Percentiles rank a stretch among this genome's conserved stretches.
phyloP scores from a whole-genome alignment of 805 yeast genomes.

The Osmozyma mogii region DNA sequence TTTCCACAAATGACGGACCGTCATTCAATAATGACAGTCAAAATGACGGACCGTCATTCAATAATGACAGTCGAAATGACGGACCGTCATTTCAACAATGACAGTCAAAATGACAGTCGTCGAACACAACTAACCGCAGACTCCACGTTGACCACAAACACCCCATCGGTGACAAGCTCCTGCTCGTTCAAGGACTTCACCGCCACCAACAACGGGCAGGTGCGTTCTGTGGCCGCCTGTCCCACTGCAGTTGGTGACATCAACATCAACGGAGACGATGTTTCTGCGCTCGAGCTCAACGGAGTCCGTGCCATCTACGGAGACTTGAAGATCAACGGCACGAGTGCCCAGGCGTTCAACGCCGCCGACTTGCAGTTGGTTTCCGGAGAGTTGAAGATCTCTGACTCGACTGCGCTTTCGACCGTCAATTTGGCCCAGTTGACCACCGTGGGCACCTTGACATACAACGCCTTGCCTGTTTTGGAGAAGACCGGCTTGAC shows the following conservation, averaged over 20 bases:
- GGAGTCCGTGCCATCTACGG: conserved; percentile 76
- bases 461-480: conserved; percentile 82
- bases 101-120: not conserved
- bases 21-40: not conserved
- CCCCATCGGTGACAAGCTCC: conserved; percentile 51
- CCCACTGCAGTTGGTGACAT: conserved; percentile 75
- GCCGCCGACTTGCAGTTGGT: conserved; percentile 77
- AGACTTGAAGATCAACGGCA: conserved; percentile 57
- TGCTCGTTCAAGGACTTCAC: conserved; percentile 63
- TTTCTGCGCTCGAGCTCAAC: conserved; percentile 60
- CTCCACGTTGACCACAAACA: conserved; percentile 41
- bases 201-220: conserved; percentile 72
- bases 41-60: not conserved
- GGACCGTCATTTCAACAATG: not conserved
- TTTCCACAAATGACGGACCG: not conserved
- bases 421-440: conserved; percentile 70
- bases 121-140: conserved; percentile 18
- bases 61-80: not conserved
- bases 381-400: conserved; percentile 59
- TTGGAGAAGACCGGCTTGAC: conserved; percentile 61
- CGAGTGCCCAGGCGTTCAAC: conserved; percentile 52
- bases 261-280: conserved; percentile 50
- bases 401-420: conserved; percentile 56
- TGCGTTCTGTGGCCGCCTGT: conserved; percentile 70
- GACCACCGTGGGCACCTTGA: conserved; percentile 72